Evolutionary conservation across 2,329 filamentous ascomycete species (phyloP).

Genomic region (Phialophora verrucosa): DNA sequence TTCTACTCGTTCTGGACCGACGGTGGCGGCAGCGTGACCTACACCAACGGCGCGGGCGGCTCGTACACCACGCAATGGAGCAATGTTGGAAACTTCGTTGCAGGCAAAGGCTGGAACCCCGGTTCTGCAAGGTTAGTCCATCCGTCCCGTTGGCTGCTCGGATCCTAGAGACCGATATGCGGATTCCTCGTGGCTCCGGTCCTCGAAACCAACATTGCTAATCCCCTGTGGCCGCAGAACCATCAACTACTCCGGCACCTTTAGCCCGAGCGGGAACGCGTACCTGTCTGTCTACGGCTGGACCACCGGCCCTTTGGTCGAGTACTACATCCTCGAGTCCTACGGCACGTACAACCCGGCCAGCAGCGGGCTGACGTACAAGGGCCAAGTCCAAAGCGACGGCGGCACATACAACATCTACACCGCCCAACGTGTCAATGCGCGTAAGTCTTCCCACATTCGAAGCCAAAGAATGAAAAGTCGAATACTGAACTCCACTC

Average conservation of each 20-base stretch:
- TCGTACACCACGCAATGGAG: slow-evolving; percentile 56
- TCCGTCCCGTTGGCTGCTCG: background rate
- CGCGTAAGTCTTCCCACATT: no score
- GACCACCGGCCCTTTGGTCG: slow-evolving; percentile 46
- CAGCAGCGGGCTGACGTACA: slow-evolving; percentile 39
- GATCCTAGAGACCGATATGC: background rate
- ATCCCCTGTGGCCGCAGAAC: slow-evolving; percentile 24
- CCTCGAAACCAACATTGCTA: slow-evolving; percentile 5
- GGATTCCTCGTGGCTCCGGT: background rate
- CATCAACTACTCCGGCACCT: slow-evolving; percentile 43
- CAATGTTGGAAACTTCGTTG: slow-evolving; percentile 60
- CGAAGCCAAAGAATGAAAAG: no score
- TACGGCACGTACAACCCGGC: slow-evolving; percentile 45
- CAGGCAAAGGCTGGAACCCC: slow-evolving; percentile 64
- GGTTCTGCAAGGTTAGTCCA: slow-evolving; percentile 55
- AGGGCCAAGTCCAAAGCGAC: slow-evolving; percentile 47
- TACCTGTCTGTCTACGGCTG: slow-evolving; percentile 51
- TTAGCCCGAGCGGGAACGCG: slow-evolving; percentile 43
- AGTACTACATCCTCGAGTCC: slow-evolving; percentile 49
- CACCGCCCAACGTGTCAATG: slow-evolving; percentile 46
- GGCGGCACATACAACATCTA: slow-evolving; percentile 49
- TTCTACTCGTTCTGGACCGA: slow-evolving; percentile 60
- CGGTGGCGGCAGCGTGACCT: slow-evolving; percentile 51
- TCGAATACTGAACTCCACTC: background rate
- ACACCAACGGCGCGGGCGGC: slow-evolving; percentile 54